Evolutionary conservation across 1,284 basidiomycete species (phyloP).

Genomic region (Ustilago tritici): DNA sequence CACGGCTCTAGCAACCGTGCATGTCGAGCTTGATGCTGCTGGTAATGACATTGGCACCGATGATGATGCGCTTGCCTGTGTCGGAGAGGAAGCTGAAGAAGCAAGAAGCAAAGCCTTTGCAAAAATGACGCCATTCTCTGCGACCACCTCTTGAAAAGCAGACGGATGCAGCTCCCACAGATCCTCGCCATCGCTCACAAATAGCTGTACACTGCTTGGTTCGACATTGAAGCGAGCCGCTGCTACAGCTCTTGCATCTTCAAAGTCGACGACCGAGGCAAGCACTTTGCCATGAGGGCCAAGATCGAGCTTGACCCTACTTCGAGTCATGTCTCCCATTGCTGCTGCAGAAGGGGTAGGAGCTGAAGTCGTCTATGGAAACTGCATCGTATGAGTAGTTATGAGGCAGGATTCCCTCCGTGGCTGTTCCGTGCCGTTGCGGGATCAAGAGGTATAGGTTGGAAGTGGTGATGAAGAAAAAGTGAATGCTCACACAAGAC

Average conservation of each 20-base stretch:
- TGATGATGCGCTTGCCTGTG: background rate
- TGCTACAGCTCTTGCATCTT: constrained; percentile 38
- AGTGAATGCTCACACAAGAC: background rate
- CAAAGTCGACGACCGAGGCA: constrained; percentile 33
- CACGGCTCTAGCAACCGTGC: background rate
- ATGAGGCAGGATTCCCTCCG: background rate
- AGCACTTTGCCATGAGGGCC: constrained; percentile 46
- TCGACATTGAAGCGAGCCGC: constrained; percentile 29
- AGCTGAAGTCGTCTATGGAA: background rate
- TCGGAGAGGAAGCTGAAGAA: background rate
- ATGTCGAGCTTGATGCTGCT: background rate
- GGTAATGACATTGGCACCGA: background rate
- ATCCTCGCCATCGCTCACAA: constrained; percentile 38
- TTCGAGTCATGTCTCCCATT: constrained; percentile 7
- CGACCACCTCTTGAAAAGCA: constrained; percentile 43
- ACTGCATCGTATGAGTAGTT: background rate
- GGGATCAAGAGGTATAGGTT: background rate
- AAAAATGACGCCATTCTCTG: constrained; percentile 39
- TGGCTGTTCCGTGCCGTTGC: background rate
- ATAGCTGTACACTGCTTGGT: constrained; percentile 27
- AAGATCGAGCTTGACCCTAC: constrained; percentile 48
- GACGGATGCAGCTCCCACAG: constrained; percentile 48
- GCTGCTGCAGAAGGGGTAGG: background rate
- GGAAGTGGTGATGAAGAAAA: background rate
- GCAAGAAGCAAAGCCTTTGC: constrained; percentile 15